Percentiles rank a stretch among this genome's conserved stretches.
Evolutionary conservation across 2,329 filamentous ascomycete genomes (phyloP).

Genomic region (Sarocladiaceae sp.): DNA sequence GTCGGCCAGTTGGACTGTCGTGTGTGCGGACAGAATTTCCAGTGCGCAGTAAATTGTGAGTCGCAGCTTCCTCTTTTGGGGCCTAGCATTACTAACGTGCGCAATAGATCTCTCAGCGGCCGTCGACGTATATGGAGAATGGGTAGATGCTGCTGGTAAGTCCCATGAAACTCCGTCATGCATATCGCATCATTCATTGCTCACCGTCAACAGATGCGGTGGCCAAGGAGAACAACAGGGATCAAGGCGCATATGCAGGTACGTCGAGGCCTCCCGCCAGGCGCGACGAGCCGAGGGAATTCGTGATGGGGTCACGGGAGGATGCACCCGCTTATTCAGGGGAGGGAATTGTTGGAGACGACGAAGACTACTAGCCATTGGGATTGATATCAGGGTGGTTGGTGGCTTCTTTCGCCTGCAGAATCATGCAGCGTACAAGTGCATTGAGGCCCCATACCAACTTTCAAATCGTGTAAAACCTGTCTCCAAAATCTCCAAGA

Average conservation of each 20-base stretch:
- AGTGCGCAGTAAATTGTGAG: slow-evolving; percentile 88
- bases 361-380: slow-evolving; percentile 39
- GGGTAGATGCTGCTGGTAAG: slow-evolving; percentile 79
- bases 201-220: slow-evolving; percentile 37
- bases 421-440: no score
- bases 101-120: slow-evolving; percentile 72
- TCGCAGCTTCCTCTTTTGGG: slow-evolving; percentile 1
- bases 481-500: slow-evolving; percentile 89
- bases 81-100: neutral
- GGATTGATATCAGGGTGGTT: no score
- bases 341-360: slow-evolving; percentile 50
- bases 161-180: slow-evolving; percentile 2
- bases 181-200: slow-evolving; percentile 5
- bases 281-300: slow-evolving; percentile 17
- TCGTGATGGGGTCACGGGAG: slow-evolving; percentile 40
- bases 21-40: slow-evolving; percentile 88
- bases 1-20: slow-evolving; percentile 84
- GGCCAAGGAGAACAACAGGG: slow-evolving; percentile 37
- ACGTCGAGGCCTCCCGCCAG: slow-evolving; percentile 17
- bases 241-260: slow-evolving; percentile 20
- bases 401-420: no score
- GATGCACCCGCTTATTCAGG: slow-evolving; percentile 46
- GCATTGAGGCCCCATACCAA: no score
- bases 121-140: slow-evolving; percentile 95
- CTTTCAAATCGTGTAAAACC: slow-evolving; percentile 81